Evolutionary conservation across 139 green algal species (phyloP).

Genomic region (Chlamydomonas eustigma): DNA sequence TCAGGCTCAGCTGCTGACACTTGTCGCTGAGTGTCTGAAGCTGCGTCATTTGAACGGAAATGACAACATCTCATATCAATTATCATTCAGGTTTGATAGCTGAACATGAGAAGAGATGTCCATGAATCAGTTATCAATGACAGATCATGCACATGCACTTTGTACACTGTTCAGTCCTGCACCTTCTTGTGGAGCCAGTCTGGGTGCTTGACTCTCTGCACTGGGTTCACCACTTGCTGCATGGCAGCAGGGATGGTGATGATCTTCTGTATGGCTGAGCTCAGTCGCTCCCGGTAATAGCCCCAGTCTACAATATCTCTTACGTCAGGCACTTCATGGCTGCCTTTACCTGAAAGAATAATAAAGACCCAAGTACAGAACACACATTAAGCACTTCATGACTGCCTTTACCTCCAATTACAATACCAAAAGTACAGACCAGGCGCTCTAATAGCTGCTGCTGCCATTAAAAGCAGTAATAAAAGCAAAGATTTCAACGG

Average conservation of each 20-base stretch:
- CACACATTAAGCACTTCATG: no score
- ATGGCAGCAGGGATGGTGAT: conserved; percentile 98
- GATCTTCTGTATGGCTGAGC: conserved; percentile 96
- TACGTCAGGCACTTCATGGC: conserved; percentile 66
- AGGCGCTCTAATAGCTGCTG: no score
- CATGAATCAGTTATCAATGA: no score
- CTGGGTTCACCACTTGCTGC: conserved; percentile 62
- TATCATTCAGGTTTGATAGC: no score
- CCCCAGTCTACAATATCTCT: conserved; percentile 93
- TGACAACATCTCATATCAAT: no score
- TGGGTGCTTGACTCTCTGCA: conserved; percentile 76
- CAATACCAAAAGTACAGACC: no score
- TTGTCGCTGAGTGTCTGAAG: conserved; percentile 36
- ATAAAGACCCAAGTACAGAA: no score
- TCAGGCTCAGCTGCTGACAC: conserved; percentile 68
- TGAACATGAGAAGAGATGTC: no score
- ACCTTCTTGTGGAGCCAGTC: conserved; percentile 91
- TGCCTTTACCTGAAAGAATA: conserved; percentile 31
- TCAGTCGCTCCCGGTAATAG: conserved; percentile 93
- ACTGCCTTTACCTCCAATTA: no score
- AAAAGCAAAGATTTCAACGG: no score
- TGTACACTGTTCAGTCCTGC: neutral
- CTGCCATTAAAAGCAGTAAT: no score
- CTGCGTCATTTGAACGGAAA: neutral
- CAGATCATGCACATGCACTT: no score